Percentiles rank a stretch among this genome's conserved stretches.
Conservation (phyloP, 2,329 filamentous ascomycete genomes). For the Aurifilum marmelostoma region DNA sequence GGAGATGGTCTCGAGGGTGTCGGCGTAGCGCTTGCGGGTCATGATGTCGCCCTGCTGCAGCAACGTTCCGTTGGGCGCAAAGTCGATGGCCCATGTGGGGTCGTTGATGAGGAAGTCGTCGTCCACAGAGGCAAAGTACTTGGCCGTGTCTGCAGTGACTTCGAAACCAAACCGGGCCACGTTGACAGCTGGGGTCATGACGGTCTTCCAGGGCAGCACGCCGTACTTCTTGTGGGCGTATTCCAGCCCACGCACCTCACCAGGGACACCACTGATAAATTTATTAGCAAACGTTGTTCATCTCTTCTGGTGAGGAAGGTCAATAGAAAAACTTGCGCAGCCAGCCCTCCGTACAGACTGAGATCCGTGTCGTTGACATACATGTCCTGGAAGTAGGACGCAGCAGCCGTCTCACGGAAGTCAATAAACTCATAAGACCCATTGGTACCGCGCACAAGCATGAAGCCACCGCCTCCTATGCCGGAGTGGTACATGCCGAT, state of each 20-base stretch:
- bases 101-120: constrained; percentile 70
- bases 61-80: constrained; percentile 73
- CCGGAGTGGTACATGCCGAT: constrained; percentile 70
- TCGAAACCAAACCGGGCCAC: constrained; percentile 74
- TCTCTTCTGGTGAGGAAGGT: too few species aligned
- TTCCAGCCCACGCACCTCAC: constrained; percentile 73
- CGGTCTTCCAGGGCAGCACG: constrained; percentile 63
- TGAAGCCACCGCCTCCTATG: constrained; percentile 79
- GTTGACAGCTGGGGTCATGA: constrained; percentile 72
- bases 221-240: constrained; percentile 73
- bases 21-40: constrained; percentile 72
- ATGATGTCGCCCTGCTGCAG: constrained; percentile 73
- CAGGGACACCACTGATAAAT: constrained; percentile 61
- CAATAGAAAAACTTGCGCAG: constrained; percentile 62
- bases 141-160: constrained; percentile 71
- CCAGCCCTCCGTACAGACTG: constrained; percentile 71
- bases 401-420: constrained; percentile 83
- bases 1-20: constrained; percentile 73
- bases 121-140: constrained; percentile 64
- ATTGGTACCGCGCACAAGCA: constrained; percentile 67
- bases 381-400: constrained; percentile 79
- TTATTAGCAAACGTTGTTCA: constrained; percentile 10
- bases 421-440: constrained; percentile 79
- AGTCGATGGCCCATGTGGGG: constrained; percentile 79
- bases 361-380: constrained; percentile 68